Base-by-base conservation (phyloP, 1,284 basidiomycete species). In the Lignosus rhinocerotis region DNA sequence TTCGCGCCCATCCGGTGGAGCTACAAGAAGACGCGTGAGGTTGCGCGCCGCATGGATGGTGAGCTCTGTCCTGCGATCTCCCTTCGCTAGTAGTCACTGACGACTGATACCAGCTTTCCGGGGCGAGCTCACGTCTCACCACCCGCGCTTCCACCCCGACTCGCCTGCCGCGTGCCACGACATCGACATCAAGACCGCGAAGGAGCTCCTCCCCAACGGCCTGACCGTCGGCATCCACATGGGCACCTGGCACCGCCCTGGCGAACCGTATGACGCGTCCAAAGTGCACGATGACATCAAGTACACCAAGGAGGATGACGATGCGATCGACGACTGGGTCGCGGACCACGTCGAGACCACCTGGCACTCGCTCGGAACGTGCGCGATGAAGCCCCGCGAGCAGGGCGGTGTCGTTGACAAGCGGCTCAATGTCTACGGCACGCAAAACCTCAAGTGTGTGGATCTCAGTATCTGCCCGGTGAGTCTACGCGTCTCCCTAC, bases 361-460 rank as follows among this genome's bases (percentile, higher is more conserved):
- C 51, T 88, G 87, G 87, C 87, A 89, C 75, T 85, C 82, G 68
- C 76, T 89, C 70, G 82, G 81, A 80, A 72, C 71, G 32, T 72
- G 71, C 54, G 71, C 89, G 19, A 92, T 92, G 90, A 88, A 91
- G 68, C 89, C 89, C n/a, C 78, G 84, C 48, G 79, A 82, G 61
- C 73, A 90, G 70, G 90, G 90, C 47, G 91, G 91, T 68, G 90
- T 92, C 33, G 84, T 93, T 65, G 90, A 92, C 72, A 74, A 74
- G 21, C 81, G 84, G 59, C 78, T 91, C 60, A 87, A 81, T 68
- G 91, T 93, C 50, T 89, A 84, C 71, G 90, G 88, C 53, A 87
- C 87, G 5, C 68, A 79, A 69, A 90, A 90, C 76, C 76, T 93
- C 64, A 88, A 88, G 75, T 79, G 76, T 68, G 78, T 83, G 62